Conservation (phyloP, 441 rosid species). For the Iberis amara region DNA sequence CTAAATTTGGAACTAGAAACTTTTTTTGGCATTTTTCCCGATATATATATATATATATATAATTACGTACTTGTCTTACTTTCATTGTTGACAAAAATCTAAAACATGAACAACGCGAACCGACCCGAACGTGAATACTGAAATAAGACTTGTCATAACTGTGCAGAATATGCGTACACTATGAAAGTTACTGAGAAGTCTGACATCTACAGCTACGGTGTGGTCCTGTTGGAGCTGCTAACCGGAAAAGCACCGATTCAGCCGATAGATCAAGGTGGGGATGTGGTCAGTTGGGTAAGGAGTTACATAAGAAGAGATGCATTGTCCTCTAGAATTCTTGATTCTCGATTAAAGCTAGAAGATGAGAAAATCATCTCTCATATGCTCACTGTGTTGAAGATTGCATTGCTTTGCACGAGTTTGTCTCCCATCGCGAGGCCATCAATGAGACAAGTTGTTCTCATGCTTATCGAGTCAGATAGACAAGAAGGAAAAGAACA, state of each 20-base stretch:
- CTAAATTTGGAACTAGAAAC: too few species aligned
- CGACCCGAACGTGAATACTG: neutral
- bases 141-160: neutral
- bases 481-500: conserved; percentile 32
- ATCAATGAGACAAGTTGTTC: conserved; percentile 80
- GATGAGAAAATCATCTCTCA: conserved; percentile 50
- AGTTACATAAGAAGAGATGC: conserved; percentile 47
- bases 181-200: conserved; percentile 86
- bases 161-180: conserved; percentile 86
- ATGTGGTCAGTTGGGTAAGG: conserved; percentile 80
- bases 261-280: conserved; percentile 81
- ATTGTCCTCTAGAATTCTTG: conserved; percentile 53
- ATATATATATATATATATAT: too few species aligned
- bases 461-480: conserved; percentile 62
- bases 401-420: conserved; percentile 75
- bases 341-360: conserved; percentile 45
- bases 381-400: conserved; percentile 65
- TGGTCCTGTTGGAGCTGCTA: conserved; percentile 64
- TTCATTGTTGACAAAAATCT: neutral
- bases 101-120: too few species aligned
- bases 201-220: conserved; percentile 77
- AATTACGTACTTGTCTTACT: too few species aligned
- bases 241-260: conserved; percentile 79
- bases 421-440: conserved; percentile 68
- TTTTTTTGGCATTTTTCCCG: too few species aligned